Evolutionary conservation across 2,329 filamentous ascomycete species (phyloP).

Genomic region (Fusarium nisikadoi): DNA sequence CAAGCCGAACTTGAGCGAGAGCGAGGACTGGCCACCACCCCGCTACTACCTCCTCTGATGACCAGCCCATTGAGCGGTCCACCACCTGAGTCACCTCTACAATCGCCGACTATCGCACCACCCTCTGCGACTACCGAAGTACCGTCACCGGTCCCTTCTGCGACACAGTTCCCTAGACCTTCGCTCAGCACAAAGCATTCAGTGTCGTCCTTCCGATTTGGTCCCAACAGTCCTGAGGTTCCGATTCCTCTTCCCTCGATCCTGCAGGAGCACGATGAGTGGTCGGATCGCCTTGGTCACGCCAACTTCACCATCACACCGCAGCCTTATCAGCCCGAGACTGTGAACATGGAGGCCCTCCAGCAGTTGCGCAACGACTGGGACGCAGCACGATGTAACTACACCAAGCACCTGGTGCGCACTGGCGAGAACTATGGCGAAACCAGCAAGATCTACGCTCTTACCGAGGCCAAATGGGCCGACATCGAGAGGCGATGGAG

Average conservation of each 20-base stretch:
- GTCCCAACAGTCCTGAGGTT: constrained; percentile 69
- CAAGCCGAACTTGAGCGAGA: constrained; percentile 66
- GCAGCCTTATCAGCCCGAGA: constrained; percentile 78
- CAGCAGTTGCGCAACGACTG: constrained; percentile 79
- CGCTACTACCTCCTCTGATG: constrained; percentile 84
- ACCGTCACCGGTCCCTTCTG: constrained; percentile 58
- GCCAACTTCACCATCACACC: constrained; percentile 92
- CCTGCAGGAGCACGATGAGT: constrained; percentile 77
- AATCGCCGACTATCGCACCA: constrained; percentile 79
- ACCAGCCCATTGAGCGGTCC: constrained; percentile 66
- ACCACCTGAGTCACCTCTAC: constrained; percentile 80
- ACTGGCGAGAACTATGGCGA: constrained; percentile 91
- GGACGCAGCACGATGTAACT: constrained; percentile 85
- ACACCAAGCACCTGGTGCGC: constrained; percentile 87
- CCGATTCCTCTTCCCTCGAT: constrained; percentile 71
- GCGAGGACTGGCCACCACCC: constrained; percentile 77
- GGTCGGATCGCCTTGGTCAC: constrained; percentile 87
- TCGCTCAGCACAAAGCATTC: constrained; percentile 83
- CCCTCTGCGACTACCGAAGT: constrained; percentile 57
- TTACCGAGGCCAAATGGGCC: constrained; percentile 91
- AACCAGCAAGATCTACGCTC: constrained; percentile 86
- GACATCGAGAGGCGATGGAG: constrained; percentile 82
- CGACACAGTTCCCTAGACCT: constrained; percentile 60
- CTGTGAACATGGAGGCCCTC: constrained; percentile 66
- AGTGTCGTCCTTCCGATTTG: constrained; percentile 74